Evolutionary conservation across 345 rosid genomes (phyloP).

Genomic region (Aquilaria yunnanensis): DNA sequence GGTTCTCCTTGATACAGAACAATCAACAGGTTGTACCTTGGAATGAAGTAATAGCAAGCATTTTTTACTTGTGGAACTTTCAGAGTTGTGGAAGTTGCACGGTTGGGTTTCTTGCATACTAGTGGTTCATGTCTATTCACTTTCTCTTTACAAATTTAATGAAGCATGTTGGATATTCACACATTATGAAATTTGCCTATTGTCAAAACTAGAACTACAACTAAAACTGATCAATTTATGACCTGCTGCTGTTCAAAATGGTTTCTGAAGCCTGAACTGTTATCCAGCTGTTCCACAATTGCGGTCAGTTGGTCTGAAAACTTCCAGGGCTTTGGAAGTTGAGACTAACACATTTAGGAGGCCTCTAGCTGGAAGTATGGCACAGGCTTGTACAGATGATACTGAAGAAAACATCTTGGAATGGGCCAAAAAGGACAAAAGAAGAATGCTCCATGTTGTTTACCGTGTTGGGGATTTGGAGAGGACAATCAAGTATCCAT

Average conservation of each 20-base stretch:
- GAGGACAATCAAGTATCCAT: constrained; percentile 70
- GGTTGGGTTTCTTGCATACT: too few relatives aligned
- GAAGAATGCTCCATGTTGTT: constrained; percentile 94
- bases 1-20: too few relatives aligned
- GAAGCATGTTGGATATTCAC: too few relatives aligned
- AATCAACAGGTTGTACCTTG: too few relatives aligned
- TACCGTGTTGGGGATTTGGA: constrained; percentile 98
- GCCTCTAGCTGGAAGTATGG: constrained; percentile 45
- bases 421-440: constrained; percentile 68
- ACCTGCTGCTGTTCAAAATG: neutral
- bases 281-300: constrained; percentile 53
- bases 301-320: constrained; percentile 32
- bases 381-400: constrained; percentile 50
- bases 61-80: too few relatives aligned
- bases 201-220: too few relatives aligned
- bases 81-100: too few relatives aligned
- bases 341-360: constrained; percentile 31
- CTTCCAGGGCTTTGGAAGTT: constrained; percentile 38
- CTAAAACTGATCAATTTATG: too few relatives aligned
- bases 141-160: too few relatives aligned
- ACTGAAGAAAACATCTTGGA: constrained; percentile 51
- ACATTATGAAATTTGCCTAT: too few relatives aligned
- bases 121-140: too few relatives aligned
- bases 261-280: constrained; percentile 7
- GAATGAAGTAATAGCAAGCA: too few relatives aligned